Percentiles rank a stretch among this genome's conserved stretches.
Conservation (phyloP, 805 yeast species). For the Saccharomycopsis oosterbeekiorum region DNA sequence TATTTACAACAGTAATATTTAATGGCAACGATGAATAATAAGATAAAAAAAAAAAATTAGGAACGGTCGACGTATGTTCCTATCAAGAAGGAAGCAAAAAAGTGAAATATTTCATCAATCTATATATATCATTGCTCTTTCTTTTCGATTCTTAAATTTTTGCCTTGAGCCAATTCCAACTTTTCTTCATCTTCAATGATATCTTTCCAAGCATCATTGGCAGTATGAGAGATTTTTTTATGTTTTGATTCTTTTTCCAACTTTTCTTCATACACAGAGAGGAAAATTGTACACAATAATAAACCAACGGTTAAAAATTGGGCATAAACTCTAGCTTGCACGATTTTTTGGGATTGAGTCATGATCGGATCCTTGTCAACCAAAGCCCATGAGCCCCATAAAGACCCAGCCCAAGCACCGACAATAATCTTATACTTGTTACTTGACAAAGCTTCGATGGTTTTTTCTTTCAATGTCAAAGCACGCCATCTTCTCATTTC, state of each 20-base stretch:
- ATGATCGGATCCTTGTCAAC: constrained; percentile 67
- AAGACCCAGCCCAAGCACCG: constrained; percentile 69
- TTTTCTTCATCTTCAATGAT: constrained; percentile 36
- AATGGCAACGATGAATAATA: no score
- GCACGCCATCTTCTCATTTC: constrained; percentile 43
- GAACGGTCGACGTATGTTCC: no score
- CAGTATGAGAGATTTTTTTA: constrained; percentile 26
- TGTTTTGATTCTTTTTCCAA: constrained; percentile 27
- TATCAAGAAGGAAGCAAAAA: not conserved
- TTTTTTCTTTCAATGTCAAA: constrained; percentile 39
- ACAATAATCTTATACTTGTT: constrained; percentile 61
- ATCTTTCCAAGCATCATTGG: constrained; percentile 37
- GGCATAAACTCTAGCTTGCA: constrained; percentile 86
- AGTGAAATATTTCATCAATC: not conserved
- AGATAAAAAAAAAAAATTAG: not conserved
- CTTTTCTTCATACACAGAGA: constrained; percentile 55
- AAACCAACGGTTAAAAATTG: constrained; percentile 70
- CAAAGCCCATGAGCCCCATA: constrained; percentile 68
- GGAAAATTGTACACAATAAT: constrained; percentile 57
- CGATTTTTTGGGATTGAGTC: constrained; percentile 71
- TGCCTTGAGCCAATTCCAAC: constrained; percentile 16
- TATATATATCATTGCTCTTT: not conserved
- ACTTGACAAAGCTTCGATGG: constrained; percentile 37
- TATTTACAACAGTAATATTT: no score
- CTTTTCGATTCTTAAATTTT: not conserved